A percentile compares a stretch with the other conserved stretches of the same genome.
These are phyloP conservation scores for Solanum chacoense DNA, from an alignment of 305 asterid species.

Conservation along the genomic window DNA sequence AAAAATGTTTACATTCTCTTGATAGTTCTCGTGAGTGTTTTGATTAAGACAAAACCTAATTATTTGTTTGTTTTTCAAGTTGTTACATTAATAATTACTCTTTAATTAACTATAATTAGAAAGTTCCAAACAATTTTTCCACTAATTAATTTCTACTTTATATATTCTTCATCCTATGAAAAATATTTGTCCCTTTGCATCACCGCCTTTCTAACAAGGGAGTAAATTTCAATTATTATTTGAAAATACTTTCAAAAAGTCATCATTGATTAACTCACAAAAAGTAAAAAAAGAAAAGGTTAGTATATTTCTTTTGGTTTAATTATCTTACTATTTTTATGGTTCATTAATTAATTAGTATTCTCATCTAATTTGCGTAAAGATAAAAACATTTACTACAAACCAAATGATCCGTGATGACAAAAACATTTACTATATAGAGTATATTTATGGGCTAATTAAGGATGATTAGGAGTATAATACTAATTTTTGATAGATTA, in stretches of 20 bases:
- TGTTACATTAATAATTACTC: background rate
- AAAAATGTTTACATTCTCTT: background rate
- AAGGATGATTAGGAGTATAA: background rate
- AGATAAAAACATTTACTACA: background rate
- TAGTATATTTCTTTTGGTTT: background rate
- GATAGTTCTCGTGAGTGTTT: background rate
- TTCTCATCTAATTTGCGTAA: background rate
- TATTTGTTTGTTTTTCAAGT: background rate
- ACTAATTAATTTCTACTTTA: background rate
- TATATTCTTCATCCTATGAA: background rate
- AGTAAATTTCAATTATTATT: background rate
- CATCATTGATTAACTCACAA: background rate
- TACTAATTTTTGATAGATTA: background rate
- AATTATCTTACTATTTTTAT: background rate
- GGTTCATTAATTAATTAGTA: background rate
- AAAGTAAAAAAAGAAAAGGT: background rate
- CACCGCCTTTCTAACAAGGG: background rate
- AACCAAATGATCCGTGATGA: background rate
- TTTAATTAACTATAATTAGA: background rate
- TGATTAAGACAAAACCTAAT: background rate
- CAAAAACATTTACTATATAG: background rate
- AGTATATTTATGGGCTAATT: background rate
- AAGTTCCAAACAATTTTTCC: background rate
- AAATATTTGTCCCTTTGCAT: background rate
- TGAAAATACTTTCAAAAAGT: background rate